These are phyloP conservation scores for Rostrohypoxylon terebratum DNA, from an alignment of 495 filamentous ascomycete species.

Conservation along the genomic window DNA sequence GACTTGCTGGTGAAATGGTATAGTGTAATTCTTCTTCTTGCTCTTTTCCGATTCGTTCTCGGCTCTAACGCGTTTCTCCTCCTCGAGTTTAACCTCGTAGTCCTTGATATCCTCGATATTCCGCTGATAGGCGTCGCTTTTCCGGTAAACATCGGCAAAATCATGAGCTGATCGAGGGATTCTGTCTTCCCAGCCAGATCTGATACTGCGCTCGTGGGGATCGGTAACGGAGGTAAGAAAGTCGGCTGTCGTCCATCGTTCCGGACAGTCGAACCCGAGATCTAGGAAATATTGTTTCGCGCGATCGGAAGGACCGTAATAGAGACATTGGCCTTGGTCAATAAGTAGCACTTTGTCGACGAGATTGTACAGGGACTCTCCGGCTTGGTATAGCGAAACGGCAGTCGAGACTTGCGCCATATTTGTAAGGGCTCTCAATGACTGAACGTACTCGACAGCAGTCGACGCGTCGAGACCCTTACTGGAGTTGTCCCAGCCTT, in stretches of 20 bases:
- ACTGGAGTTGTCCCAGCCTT: slow-evolving; percentile 65
- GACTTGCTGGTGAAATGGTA: slow-evolving; percentile 75
- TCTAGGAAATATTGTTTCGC: slow-evolving; percentile 73
- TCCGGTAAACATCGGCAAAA: slow-evolving; percentile 72
- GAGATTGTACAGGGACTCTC: slow-evolving; percentile 72
- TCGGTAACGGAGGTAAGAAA: slow-evolving; percentile 81
- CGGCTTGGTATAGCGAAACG: slow-evolving; percentile 79
- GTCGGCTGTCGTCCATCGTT: slow-evolving; percentile 72
- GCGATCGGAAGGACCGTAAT: slow-evolving; percentile 68
- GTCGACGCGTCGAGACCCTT: slow-evolving; percentile 62
- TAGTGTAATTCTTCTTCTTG: slow-evolving; percentile 74
- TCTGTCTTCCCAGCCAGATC: slow-evolving; percentile 69
- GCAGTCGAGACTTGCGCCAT: slow-evolving; percentile 65
- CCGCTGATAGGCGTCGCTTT: slow-evolving; percentile 60
- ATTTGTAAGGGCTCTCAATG: slow-evolving; percentile 65
- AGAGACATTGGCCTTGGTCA: slow-evolving; percentile 76
- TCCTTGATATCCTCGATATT: slow-evolving; percentile 62
- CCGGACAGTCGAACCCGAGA: slow-evolving; percentile 67
- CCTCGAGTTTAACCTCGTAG: slow-evolving; percentile 55
- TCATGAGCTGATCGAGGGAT: slow-evolving; percentile 79
- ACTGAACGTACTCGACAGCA: slow-evolving; percentile 60
- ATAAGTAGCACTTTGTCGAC: slow-evolving; percentile 74
- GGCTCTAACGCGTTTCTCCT: slow-evolving; percentile 46
- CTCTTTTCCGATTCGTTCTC: slow-evolving; percentile 67
- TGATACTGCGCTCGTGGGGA: slow-evolving; percentile 69